phyloP scores from a whole-genome alignment of 2,329 filamentous ascomycete species.

The Colletotrichum salicis region DNA sequence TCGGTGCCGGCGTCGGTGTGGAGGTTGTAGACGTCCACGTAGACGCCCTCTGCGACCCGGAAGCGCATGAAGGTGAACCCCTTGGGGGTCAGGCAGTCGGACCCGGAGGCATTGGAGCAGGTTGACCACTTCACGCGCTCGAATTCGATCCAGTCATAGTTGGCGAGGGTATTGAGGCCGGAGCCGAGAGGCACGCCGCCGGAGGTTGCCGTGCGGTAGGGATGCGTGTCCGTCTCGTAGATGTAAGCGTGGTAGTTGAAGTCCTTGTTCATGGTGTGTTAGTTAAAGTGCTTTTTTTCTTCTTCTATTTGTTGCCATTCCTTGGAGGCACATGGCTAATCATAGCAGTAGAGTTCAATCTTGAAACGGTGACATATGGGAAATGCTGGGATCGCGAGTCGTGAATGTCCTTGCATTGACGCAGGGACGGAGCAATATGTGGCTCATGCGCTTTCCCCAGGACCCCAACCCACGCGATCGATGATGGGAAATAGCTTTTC shows the following conservation, averaged over 20 bases:
- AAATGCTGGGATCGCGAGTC: background rate
- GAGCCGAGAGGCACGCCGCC: conserved; percentile 72
- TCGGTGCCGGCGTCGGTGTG: conserved; percentile 73
- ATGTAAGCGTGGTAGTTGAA: conserved; percentile 71
- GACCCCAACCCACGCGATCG: background rate
- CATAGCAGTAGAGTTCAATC: background rate
- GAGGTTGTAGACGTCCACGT: conserved; percentile 73
- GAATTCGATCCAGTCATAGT: conserved; percentile 66
- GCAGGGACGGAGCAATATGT: conserved; percentile 4
- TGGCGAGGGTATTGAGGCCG: conserved; percentile 72
- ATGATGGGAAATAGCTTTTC: too few relatives aligned
- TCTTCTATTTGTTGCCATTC: background rate
- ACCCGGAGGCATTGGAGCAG: conserved; percentile 65
- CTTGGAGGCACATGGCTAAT: background rate
- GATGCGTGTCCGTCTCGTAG: conserved; percentile 69
- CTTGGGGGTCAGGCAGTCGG: conserved; percentile 75
- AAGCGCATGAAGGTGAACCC: conserved; percentile 76
- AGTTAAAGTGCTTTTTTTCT: background rate
- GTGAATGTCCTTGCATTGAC: conserved; percentile 5
- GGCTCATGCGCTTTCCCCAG: conserved; percentile 7
- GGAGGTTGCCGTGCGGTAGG: conserved; percentile 70
- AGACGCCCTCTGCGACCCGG: conserved; percentile 61
- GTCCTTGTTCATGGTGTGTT: conserved; percentile 7
- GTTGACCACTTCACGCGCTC: conserved; percentile 67
- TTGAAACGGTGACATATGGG: conserved; percentile 23